Evolutionary conservation across 2,329 filamentous ascomycete genomes (phyloP).

Genomic region (Graphiopsis chlorocephala): DNA sequence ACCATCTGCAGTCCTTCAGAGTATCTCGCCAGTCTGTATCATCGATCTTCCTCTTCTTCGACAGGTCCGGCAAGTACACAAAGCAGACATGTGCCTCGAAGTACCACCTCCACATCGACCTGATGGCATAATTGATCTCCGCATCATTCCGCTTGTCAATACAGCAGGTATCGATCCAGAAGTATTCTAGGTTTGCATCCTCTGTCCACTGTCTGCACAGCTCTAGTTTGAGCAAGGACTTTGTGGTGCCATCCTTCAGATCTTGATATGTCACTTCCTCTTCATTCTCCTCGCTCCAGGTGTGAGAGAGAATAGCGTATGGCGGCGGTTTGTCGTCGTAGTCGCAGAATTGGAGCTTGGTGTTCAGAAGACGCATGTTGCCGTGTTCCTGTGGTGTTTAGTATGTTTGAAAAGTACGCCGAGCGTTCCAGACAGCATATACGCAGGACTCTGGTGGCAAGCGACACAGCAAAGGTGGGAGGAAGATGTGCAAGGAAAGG

Average conservation of each 20-base stretch:
- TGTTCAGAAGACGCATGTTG: constrained; percentile 8
- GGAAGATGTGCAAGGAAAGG: neutral
- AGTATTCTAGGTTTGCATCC: constrained; percentile 14
- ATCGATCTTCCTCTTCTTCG: constrained; percentile 5
- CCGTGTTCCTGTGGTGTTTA: neutral
- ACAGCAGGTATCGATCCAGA: constrained; percentile 28
- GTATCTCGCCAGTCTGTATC: neutral
- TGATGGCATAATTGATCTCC: constrained; percentile 22
- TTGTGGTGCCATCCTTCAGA: neutral
- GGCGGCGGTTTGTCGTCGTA: constrained; percentile 15
- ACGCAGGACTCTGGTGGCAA: too few relatives aligned
- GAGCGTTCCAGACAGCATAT: too few relatives aligned
- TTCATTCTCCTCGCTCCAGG: constrained; percentile 26
- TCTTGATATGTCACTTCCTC: constrained; percentile 25
- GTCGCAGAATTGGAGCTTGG: neutral
- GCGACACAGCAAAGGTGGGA: neutral
- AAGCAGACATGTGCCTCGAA: constrained; percentile 18
- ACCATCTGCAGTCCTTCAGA: constrained; percentile 18
- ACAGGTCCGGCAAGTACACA: constrained; percentile 20
- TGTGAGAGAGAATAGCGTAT: constrained; percentile 38
- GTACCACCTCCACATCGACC: constrained; percentile 27
- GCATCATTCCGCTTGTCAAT: constrained; percentile 22
- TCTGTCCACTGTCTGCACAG: constrained; percentile 5
- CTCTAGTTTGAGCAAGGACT: constrained; percentile 2
- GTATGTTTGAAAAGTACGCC: too few relatives aligned